Evolutionary conservation across 2,329 filamentous ascomycete genomes (phyloP).

Genomic region (Colletotrichum godetiae): DNA sequence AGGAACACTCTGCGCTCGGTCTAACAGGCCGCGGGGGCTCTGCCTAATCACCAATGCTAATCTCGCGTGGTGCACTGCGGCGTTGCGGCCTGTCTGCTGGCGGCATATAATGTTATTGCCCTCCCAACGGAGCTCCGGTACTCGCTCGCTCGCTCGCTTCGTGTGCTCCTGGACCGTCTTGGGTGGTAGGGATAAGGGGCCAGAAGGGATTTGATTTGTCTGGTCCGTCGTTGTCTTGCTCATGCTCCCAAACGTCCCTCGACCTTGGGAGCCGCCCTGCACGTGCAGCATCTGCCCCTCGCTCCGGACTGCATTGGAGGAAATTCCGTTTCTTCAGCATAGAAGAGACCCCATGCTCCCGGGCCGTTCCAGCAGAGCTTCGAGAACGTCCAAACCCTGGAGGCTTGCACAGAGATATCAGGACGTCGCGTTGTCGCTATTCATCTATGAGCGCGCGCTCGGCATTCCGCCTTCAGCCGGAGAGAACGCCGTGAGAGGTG

Average conservation of each 20-base stretch:
- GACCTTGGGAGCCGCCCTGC: slow-evolving; percentile 14
- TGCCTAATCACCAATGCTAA: slow-evolving; percentile 13
- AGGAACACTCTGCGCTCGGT: slow-evolving; percentile 34
- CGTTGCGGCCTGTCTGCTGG: background rate
- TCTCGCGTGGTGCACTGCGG: background rate
- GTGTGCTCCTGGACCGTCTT: background rate
- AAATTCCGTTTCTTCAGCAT: slow-evolving; percentile 28
- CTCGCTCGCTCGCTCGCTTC: slow-evolving; percentile 26
- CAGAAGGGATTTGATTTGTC: background rate
- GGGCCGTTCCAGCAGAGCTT: slow-evolving; percentile 24
- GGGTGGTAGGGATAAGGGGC: background rate
- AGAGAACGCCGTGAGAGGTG: slow-evolving; percentile 10
- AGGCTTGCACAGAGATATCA: background rate
- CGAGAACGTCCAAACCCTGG: slow-evolving; percentile 9
- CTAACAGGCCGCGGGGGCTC: slow-evolving; percentile 29
- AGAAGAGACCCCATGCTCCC: slow-evolving; percentile 23
- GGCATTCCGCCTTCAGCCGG: slow-evolving; percentile 10
- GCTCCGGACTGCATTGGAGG: slow-evolving; percentile 23
- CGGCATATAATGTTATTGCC: slow-evolving; percentile 17
- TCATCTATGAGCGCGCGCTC: slow-evolving; percentile 7
- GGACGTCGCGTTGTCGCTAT: slow-evolving; percentile 5
- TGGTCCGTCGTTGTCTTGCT: background rate
- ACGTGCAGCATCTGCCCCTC: slow-evolving; percentile 25
- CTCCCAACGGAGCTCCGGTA: slow-evolving; percentile 32
- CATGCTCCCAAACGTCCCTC: background rate